Conservation (phyloP, 1,284 basidiomycete species). For the Kalmanozyma brasiliensis region DNA sequence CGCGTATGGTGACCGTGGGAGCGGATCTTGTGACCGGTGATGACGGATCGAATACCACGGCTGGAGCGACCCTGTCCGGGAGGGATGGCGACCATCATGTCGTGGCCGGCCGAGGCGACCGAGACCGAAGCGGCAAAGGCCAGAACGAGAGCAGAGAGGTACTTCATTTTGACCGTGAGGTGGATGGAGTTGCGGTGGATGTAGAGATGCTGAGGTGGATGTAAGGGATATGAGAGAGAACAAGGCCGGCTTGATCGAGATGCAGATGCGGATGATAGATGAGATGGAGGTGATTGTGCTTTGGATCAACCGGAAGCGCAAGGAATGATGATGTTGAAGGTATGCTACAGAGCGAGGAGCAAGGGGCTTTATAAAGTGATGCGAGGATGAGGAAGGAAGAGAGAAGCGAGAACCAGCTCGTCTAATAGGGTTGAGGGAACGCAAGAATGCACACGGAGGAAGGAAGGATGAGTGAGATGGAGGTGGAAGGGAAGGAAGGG, state of each 20-base stretch:
- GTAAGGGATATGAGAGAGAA: constrained; percentile 12
- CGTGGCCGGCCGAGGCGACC: constrained; percentile 29
- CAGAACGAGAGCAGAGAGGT: constrained; percentile 46
- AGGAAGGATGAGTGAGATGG: constrained; percentile 10
- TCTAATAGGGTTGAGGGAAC: constrained; percentile 18
- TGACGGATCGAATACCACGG: constrained; percentile 45
- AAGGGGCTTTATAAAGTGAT: constrained; percentile 1
- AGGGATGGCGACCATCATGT: constrained; percentile 26
- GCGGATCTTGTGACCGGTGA: constrained; percentile 55
- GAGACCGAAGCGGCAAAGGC: constrained; percentile 39
- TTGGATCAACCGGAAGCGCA: constrained; percentile 36
- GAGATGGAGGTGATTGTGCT: constrained; percentile 9
- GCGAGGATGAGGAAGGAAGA: constrained; percentile 8
- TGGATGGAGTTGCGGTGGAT: constrained; percentile 8
- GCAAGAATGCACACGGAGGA: constrained; percentile 26
- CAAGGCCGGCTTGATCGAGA: constrained; percentile 27
- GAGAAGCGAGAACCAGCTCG: constrained; percentile 41
- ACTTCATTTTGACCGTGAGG: constrained; percentile 33
- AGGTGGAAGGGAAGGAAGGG: constrained; percentile 13
- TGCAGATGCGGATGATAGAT: background rate
- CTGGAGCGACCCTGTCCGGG: constrained; percentile 48
- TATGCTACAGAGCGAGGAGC: constrained; percentile 14
- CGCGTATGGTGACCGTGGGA: constrained; percentile 49
- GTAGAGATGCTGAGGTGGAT: background rate
- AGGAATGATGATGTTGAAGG: constrained; percentile 1